Base-by-base conservation (phyloP, 805 yeast species). In the Sugiyamaella mastotermitis region DNA sequence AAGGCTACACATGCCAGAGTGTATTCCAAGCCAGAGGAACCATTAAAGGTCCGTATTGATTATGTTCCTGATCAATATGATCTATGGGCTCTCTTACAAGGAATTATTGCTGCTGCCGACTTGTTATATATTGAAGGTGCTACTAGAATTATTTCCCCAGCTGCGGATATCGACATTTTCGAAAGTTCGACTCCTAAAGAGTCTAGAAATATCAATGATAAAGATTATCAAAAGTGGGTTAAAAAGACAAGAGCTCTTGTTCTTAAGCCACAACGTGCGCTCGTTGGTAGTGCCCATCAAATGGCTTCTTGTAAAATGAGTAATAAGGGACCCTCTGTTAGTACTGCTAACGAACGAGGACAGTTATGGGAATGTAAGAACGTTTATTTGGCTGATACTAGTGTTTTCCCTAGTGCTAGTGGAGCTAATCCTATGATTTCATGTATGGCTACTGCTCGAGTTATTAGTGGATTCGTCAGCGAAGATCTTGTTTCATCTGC, bases 341-440 rank as follows among this genome's bases (percentile, higher is more conserved):
- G 72, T 2, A 74, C 76, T 3, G 63, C 65, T 29, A 71, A 69
- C 41, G 48, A 45, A 5, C 56, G 53, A 10, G 78, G 77, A 13
- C 65, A 62, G 30, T 60, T 72, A 11, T 71, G 59, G 50, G 78
- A 72, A 45, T 64, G 72, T 47, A 52, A 58, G 28, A 69, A 72
- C 47, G 64, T 72, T 21, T 69, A 61, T 43, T 68, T 72, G 13
- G 71, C 74, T 3, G 78, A 72, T 48, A 64, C 74, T 3, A 66
- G 72, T 43, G 66, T 63, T 5, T 56, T 72, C 58, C 78, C 78
- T 5, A 56, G 71, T 1, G 77, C 78, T 0, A 64, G 71, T 22
- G 78, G 78, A 3, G 74, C 65, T 27, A 72, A 72, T 47, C 77
- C 78, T 6, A 72, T 72, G 78, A 56, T 72, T 21, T 35, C 71